Percentiles rank a stretch among this genome's conserved stretches.
These are phyloP conservation scores for Croton setiger DNA, from an alignment of 441 rosid species.

Conservation along the genomic window DNA sequence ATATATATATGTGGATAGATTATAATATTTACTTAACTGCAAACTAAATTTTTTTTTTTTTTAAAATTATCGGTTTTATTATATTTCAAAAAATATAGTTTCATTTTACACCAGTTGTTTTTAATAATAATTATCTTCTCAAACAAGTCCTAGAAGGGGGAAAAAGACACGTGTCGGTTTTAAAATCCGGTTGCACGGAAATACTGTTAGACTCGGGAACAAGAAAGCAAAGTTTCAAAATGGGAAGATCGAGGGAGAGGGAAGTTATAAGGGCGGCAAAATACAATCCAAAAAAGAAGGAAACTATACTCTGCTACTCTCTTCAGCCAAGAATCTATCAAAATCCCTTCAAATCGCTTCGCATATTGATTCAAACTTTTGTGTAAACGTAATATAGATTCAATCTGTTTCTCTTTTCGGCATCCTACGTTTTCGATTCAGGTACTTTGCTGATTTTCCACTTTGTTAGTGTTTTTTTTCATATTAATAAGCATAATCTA, in stretches of 20 bases:
- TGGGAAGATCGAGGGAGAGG: background rate
- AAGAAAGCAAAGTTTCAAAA: background rate
- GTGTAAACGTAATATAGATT: background rate
- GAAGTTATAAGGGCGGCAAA: background rate
- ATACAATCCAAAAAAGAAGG: background rate
- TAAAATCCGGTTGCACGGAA: background rate
- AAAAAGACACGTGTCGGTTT: background rate
- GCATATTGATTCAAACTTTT: background rate
- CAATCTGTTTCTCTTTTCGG: background rate
- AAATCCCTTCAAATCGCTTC: background rate
- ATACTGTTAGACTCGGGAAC: background rate
- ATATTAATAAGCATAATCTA: background rate
- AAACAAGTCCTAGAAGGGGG: no score
- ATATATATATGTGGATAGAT: no score
- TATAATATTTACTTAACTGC: no score
- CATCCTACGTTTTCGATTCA: background rate
- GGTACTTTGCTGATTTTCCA: background rate
- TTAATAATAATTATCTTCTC: no score
- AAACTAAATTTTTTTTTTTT: no score
- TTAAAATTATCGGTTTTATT: no score
- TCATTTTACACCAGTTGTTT: no score
- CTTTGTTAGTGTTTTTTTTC: background rate
- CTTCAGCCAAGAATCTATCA: background rate
- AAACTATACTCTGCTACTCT: background rate
- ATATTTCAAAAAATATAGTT: no score